Evolutionary conservation across 345 rosid species (phyloP).

Genomic region (Eucalyptus leucophloia): DNA sequence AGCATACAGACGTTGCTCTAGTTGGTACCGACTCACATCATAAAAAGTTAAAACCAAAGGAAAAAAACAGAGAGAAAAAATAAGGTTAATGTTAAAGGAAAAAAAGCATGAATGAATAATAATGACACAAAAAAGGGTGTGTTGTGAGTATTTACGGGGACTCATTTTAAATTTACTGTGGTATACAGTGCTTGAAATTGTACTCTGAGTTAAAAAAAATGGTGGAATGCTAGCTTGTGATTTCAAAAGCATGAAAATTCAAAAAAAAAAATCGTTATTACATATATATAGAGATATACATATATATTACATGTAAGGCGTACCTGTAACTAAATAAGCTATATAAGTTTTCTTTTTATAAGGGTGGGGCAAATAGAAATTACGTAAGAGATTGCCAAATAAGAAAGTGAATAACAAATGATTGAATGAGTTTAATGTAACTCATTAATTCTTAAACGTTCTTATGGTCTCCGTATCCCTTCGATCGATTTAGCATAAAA

Average conservation of each 20-base stretch:
- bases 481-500: background rate
- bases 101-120: background rate
- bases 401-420: background rate
- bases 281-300: background rate
- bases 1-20: background rate
- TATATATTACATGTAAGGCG: too few relatives aligned
- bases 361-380: background rate
- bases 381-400: background rate
- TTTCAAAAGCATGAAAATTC: background rate
- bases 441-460: background rate
- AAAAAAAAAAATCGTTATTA: background rate
- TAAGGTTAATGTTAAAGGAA: background rate
- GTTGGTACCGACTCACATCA: background rate
- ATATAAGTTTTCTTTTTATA: too few relatives aligned
- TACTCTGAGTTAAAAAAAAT: background rate
- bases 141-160: background rate
- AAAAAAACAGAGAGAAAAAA: too few relatives aligned
- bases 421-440: background rate
- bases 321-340: background rate
- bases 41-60: background rate
- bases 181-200: background rate
- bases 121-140: background rate
- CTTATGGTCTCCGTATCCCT: fast-evolving
- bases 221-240: background rate
- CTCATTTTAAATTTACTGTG: background rate